Percentiles rank a stretch among this genome's conserved stretches.
Conservation (phyloP, 345 rosid genomes). For the Arabidopsis suecica region DNA sequence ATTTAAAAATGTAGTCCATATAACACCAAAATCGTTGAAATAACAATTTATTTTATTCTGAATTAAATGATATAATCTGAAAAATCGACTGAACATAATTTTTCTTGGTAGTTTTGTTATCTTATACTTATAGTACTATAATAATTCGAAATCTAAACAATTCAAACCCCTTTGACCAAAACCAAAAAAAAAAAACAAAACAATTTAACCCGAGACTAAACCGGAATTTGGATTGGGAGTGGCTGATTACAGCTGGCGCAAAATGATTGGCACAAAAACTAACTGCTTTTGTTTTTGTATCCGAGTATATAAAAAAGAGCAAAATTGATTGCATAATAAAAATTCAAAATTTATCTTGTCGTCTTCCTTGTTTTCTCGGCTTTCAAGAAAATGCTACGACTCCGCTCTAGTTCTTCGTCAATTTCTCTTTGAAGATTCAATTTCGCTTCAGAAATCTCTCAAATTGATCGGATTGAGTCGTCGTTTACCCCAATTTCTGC, state of each 20-base stretch:
- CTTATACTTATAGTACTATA: too few relatives aligned
- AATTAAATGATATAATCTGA: too few relatives aligned
- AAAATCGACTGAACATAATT: too few relatives aligned
- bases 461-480: neutral
- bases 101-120: too few relatives aligned
- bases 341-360: too few relatives aligned
- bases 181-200: too few relatives aligned
- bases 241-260: neutral
- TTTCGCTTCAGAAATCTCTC: neutral
- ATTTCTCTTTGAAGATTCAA: neutral
- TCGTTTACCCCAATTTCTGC: neutral
- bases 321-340: neutral
- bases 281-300: too few relatives aligned
- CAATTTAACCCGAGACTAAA: neutral
- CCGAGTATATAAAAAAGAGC: neutral
- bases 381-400: neutral
- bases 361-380: neutral
- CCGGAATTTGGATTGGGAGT: neutral
- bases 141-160: too few relatives aligned
- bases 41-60: too few relatives aligned
- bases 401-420: neutral
- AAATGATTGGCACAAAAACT: neutral
- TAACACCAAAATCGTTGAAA: too few relatives aligned
- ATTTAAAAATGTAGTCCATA: too few relatives aligned
- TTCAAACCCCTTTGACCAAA: too few relatives aligned